phyloP scores from a whole-genome alignment of 306 rosid species.

The Quercus wislizeni region DNA sequence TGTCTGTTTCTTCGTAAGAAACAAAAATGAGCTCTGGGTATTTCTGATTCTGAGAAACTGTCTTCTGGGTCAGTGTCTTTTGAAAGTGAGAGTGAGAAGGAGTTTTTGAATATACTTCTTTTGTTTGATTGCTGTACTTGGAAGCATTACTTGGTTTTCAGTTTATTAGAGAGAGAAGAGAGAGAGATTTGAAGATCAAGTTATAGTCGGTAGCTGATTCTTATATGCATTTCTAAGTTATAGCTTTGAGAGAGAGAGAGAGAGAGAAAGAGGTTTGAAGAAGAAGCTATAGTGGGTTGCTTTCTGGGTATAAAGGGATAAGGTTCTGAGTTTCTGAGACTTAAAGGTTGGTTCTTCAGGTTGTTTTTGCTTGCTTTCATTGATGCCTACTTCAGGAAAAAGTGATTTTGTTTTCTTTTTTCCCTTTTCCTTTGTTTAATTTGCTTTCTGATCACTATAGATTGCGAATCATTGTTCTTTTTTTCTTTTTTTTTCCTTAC shows the following conservation, averaged over 20 bases:
- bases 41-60: slow-evolving; percentile 34
- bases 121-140: slow-evolving; percentile 40
- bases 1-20: slow-evolving; percentile 26
- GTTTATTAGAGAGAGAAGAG: background rate
- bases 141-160: slow-evolving; percentile 26
- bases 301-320: slow-evolving; percentile 12
- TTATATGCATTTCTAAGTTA: slow-evolving; percentile 12
- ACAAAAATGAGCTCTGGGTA: slow-evolving; percentile 22
- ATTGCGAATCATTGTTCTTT: slow-evolving; percentile 8
- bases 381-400: slow-evolving; percentile 35
- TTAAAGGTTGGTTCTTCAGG: slow-evolving; percentile 69
- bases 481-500: background rate
- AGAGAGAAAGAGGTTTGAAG: slow-evolving; percentile 44
- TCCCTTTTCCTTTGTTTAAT: background rate
- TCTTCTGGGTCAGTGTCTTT: slow-evolving; percentile 9
- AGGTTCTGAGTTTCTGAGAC: slow-evolving; percentile 45
- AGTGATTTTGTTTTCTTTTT: slow-evolving; percentile 14
- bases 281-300: slow-evolving; percentile 43
- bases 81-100: slow-evolving; percentile 17
- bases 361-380: slow-evolving; percentile 35
- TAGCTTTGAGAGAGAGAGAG: slow-evolving; percentile 3
- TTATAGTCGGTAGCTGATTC: slow-evolving; percentile 24
- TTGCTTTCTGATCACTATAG: background rate
- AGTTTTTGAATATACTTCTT: slow-evolving; percentile 29
- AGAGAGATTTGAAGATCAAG: slow-evolving; percentile 24